Conservation (phyloP, 768 basidiomycete genomes). For the Lentinus tigrinus region DNA sequence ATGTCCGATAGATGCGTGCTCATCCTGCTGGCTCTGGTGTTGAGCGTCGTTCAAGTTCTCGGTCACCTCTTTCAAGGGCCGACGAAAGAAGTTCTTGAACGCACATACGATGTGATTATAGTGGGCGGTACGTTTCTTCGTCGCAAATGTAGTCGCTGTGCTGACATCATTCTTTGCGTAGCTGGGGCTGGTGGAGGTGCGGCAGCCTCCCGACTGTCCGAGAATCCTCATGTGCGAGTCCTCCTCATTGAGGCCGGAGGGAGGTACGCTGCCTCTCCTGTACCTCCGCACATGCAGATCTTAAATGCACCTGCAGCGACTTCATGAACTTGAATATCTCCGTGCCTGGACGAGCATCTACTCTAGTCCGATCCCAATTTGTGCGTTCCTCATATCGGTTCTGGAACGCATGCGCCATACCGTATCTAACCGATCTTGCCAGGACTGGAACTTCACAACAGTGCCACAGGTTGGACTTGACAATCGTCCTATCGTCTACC, state of each 20-base stretch:
- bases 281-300: not conserved
- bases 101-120: not conserved
- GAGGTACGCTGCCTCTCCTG: not conserved
- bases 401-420: no score
- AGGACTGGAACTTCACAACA: constrained; percentile 30
- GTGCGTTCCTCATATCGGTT: not conserved
- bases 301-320: not conserved
- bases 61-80: not conserved
- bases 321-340: not conserved
- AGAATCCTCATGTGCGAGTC: not conserved
- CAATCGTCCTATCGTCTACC: constrained; percentile 20
- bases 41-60: no score
- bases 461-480: constrained; percentile 20
- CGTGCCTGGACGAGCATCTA: not conserved
- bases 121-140: not conserved
- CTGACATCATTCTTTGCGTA: not conserved
- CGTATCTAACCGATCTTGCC: no score
- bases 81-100: not conserved
- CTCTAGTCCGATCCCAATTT: not conserved
- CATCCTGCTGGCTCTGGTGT: no score
- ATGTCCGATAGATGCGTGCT: no score
- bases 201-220: constrained; percentile 2
- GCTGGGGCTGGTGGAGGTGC: not conserved
- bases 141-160: not conserved
- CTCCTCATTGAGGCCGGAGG: constrained; percentile 13